Evolutionary conservation across 495 filamentous ascomycete species (phyloP), one percentile per base, ranked within the genome.

Genomic region (Glutinoglossum americanum): DNA sequence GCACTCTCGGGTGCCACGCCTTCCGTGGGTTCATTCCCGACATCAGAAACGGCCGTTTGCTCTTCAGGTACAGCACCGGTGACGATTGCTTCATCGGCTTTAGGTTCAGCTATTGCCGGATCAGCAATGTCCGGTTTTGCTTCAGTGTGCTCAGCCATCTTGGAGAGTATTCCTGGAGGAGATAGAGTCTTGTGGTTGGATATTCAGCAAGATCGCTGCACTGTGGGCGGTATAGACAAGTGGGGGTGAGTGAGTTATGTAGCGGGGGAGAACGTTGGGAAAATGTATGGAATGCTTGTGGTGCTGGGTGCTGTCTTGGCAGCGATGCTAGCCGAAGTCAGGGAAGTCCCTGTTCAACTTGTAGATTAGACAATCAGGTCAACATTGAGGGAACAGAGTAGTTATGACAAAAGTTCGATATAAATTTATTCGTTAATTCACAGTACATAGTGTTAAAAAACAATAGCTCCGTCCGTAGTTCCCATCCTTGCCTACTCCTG

Each of bases 1-100:
- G 64, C 65, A 63, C 72, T 66, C 41, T 69, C 63, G 63, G 70
- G 63, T 62, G 64, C 65, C 59, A 64, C 67, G 61, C 67, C 60
- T 62, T 70, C 69, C 65, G 74, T 68, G 44, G 66, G 60, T 37
- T 61, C 69, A 66, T 63, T 28, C 32, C 58, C 21, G 27, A 45
- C 49, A 28, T 54, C 26, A 5, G 44, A 13, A 9, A 9, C 30
- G 30, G 30, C 9, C 4, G 37, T 17, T 13, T 39, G 37, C 2
- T 15, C 15, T 2, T 39, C 37, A 13, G 41, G 10, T 9, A 4
- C 17, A 19, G 41, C 13, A 45, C 17, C 13, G 49, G 25, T 17
- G 25, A 10, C 4, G 49, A 6, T 17, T 13, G 49, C 49, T 3
- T 28, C 28, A n/a, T 28, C 25, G 30, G 49, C 25, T 21, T 6